phyloP scores from a whole-genome alignment of 495 filamentous ascomycete genomes.

The Astrothelium subdiscretum region DNA sequence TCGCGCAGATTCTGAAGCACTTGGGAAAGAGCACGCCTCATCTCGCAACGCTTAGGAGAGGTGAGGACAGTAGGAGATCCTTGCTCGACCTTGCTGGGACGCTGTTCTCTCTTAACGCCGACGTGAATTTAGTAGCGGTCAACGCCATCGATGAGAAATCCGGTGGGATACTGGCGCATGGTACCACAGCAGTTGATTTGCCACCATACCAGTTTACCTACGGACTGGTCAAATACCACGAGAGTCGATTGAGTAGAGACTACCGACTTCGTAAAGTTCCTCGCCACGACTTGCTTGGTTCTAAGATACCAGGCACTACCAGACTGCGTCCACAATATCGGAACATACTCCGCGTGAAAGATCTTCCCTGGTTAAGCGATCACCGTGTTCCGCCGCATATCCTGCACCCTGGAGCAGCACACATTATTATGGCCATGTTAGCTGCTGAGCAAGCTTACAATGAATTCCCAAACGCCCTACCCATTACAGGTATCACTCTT shows the following conservation, averaged over 20 bases:
- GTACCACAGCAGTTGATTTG: neutral
- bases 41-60: neutral
- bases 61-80: neutral
- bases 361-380: slow-evolving; percentile 39
- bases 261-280: slow-evolving; percentile 36
- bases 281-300: slow-evolving; percentile 45
- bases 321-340: slow-evolving; percentile 41
- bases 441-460: neutral
- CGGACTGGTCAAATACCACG: neutral
- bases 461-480: neutral
- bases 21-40: neutral
- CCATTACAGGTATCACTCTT: neutral
- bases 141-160: neutral
- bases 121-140: neutral
- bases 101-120: neutral
- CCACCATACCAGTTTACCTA: neutral
- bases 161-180: neutral
- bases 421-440: neutral
- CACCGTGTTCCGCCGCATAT: neutral
- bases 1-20: neutral
- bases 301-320: slow-evolving; percentile 35
- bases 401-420: too few relatives aligned
- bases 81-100: neutral
- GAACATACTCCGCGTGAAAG: slow-evolving; percentile 38
- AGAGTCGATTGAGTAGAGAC: slow-evolving; percentile 29